Conservation (phyloP, 495 filamentous ascomycete species). For the Parathielavia hyrcaniae region DNA sequence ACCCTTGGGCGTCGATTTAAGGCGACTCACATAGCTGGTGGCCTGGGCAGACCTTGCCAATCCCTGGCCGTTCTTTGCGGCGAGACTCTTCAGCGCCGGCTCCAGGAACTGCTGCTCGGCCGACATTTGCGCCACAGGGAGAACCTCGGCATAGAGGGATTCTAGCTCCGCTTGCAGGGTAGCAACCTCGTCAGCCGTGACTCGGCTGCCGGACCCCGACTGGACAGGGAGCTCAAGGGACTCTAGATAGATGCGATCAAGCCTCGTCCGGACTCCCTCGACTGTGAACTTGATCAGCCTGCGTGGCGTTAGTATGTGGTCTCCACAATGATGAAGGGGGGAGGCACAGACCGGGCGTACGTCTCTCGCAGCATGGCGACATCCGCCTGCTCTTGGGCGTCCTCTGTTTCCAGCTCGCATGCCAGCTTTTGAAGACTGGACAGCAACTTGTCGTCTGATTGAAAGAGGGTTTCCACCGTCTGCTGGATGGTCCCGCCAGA, state of each 20-base stretch:
- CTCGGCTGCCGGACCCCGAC: conserved; percentile 18
- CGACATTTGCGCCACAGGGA: conserved; percentile 56
- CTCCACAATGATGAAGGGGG: neutral
- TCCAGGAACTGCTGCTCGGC: conserved; percentile 54
- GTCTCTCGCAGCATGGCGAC: conserved; percentile 38
- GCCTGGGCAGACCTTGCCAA: conserved; percentile 34
- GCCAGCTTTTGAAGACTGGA: conserved; percentile 46
- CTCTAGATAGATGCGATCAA: conserved; percentile 46
- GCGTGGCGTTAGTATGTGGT: conserved; percentile 18
- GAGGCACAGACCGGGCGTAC: conserved; percentile 32
- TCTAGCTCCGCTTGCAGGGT: conserved; percentile 54
- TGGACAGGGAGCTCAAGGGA: conserved; percentile 26
- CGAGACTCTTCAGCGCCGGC: conserved; percentile 45
- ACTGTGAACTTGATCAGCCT: conserved; percentile 46
- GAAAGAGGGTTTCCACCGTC: conserved; percentile 35
- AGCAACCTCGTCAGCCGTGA: conserved; percentile 31
- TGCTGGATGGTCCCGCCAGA: conserved; percentile 27
- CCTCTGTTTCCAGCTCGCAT: conserved; percentile 39
- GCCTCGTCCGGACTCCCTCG: conserved; percentile 40
- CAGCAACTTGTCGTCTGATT: conserved; percentile 44
- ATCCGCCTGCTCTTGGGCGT: conserved; percentile 34
- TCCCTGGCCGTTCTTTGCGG: conserved; percentile 33
- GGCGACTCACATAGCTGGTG: conserved; percentile 36
- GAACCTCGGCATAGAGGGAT: conserved; percentile 57
- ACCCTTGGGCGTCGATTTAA: neutral